Evolutionary conservation across 129 eudicot species (phyloP).

Genomic region (Logfia minima): DNA sequence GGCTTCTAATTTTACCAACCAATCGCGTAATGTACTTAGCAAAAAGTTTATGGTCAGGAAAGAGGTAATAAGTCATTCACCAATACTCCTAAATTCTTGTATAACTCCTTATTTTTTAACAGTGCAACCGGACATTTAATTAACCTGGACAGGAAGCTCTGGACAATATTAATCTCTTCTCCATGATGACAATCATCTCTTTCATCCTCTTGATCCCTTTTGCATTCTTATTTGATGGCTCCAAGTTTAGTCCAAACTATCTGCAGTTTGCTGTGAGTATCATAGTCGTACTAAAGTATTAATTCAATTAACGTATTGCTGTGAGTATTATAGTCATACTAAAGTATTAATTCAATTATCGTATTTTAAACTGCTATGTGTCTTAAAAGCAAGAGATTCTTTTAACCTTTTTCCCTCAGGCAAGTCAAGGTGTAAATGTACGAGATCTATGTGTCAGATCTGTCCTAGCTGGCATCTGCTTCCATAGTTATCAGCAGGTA

Average conservation of each 20-base stretch:
- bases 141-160: constrained; percentile 58
- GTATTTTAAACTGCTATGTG: constrained; percentile 4
- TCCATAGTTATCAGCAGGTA: constrained; percentile 96
- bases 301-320: constrained; percentile 26
- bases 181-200: constrained; percentile 60
- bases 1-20: constrained; percentile 94
- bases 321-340: constrained; percentile 51
- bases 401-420: constrained; percentile 38
- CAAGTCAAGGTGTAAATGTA: constrained; percentile 64
- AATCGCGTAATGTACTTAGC: constrained; percentile 88
- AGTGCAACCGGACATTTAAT: background rate
- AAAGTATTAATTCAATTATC: background rate
- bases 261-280: constrained; percentile 69
- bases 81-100: background rate
- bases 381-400: background rate
- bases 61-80: constrained; percentile 44
- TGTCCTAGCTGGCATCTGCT: constrained; percentile 74
- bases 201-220: constrained; percentile 60
- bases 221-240: constrained; percentile 64
- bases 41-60: constrained; percentile 73
- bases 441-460: constrained; percentile 59
- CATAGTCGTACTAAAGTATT: background rate
- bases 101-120: background rate
- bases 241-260: constrained; percentile 73
- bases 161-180: constrained; percentile 94